Percentiles rank a stretch among this genome's conserved stretches.
Evolutionary conservation across 306 rosid species (phyloP).

Genomic region (Fragaria nilgerrensis): DNA sequence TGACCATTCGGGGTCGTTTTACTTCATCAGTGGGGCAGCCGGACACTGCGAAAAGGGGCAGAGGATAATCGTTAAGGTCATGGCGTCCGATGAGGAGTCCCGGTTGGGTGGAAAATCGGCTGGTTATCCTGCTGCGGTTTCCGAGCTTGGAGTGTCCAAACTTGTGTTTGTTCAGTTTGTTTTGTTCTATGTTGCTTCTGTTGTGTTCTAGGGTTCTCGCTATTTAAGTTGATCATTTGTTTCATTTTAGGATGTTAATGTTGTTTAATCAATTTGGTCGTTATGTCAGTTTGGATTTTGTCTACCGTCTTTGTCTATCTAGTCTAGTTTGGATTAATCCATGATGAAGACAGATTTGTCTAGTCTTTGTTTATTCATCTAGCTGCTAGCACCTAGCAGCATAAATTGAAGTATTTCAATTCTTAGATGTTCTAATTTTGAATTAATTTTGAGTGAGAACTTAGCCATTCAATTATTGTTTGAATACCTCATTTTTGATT

Average conservation of each 20-base stretch:
- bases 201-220: conserved; percentile 17
- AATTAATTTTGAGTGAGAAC: not conserved
- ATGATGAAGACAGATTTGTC: not conserved
- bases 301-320: not conserved
- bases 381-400: not conserved
- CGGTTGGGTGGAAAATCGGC: conserved; percentile 29
- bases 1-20: conserved; percentile 54
- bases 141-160: conserved; percentile 21
- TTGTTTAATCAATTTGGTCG: not conserved
- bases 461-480: not conserved
- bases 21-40: conserved; percentile 77
- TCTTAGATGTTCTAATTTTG: not conserved
- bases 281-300: not conserved
- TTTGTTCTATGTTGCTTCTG: conserved; percentile 20
- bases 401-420: not conserved
- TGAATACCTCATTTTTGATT: not conserved
- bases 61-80: conserved; percentile 66
- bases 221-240: not conserved
- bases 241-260: not conserved
- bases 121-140: conserved; percentile 19
- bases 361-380: not conserved
- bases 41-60: conserved; percentile 83
- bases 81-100: conserved; percentile 32
- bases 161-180: conserved; percentile 29
- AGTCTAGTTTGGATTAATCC: not conserved